Base-by-base conservation (phyloP, 495 filamentous ascomycete species). In the Penicillium silybi region DNA sequence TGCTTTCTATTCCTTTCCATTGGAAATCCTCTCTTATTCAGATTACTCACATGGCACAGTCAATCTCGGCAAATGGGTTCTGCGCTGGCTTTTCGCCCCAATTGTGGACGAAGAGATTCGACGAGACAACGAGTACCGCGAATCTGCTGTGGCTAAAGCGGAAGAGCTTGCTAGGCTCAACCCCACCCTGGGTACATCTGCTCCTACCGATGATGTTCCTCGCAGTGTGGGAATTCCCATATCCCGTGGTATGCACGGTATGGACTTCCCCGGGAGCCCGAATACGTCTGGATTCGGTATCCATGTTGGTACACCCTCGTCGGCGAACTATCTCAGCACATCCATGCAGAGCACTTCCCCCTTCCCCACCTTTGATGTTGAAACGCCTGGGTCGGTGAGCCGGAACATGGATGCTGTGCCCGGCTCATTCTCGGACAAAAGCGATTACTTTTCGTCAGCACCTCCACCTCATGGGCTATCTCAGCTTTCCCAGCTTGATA, bases 51-150 rank as follows among this genome's bases (percentile, higher is more conserved):
- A 23, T 58, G 11, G 7, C n/a, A 38, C 37, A 96, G 90, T 98
- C 63, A 97, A 96, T 66, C 83, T 97, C 46, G 93, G 93, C 4
- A 96, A 95, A 76, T 98, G 93, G 93, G 81, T 97, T 46, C 77
- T 98, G 40, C 84, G 93, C 42, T 96, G 96, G 69, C 80, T 98
- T 2, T 98, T 98, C 67, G 84, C 84, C 19, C 87, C 86, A 35
- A 76, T 98, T 38, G 89, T 97, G 39, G 87, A 92, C 52, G 90
- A 95, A 66, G 88, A 97, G 68, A 86, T 95, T 55, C 79, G 79
- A 48, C 84, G 89, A 29, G 93, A 98, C 62, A 82, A 85, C 61
- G 69, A 70, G 8, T 87, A 87, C 64, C 82, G 95, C 26, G 75
- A 81, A 27, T 73, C 79, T 41, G 75, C 93, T 10, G 76, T 88